Evolutionary conservation across 768 basidiomycete genomes (phyloP), one percentile per base, ranked within the genome.

Genomic region (Gymnopilus dilepis): DNA sequence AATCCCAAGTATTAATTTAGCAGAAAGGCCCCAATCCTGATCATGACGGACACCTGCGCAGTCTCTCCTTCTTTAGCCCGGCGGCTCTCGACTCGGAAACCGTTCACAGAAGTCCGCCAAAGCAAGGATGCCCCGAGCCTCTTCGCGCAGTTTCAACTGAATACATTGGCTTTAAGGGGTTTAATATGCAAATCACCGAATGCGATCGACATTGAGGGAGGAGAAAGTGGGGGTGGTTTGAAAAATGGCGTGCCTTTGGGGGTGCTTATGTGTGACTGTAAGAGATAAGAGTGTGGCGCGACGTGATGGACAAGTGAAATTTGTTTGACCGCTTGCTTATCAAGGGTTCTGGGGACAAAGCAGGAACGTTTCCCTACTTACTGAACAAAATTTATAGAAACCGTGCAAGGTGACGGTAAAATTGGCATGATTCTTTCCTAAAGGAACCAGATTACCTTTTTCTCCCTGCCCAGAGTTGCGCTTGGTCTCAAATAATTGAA

Each of bases 221-320:
- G 47, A 28, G 47, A 24, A 50, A 30, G 47, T 58, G 42, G 42
- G 34, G 19, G 47, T 40, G 19, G 41, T 41, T 56, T 30, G 17
- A 19, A 56, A 56, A 31, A 43, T 13, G 47, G 37, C 45, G 28
- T 30, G 47, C 28, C 43, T 56, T 42, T 40, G 45, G 45, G n/a
- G 34, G 57, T 58, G 50, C 47, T 58, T 58, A 58, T 50, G 47
- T 47, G 45, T 58, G 43, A 48, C 37, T 22, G 57, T n/a, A 24
- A 58, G 38, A 62, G 61, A 62, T 62, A 62, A 62, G 61, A 37
- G 56, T 43, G 42, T 55, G 43, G 53, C 43, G 59, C 59, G 52
- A 55, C 59, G 56, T 62, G 61, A 62, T 62, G 56, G 42, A 43
- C 42, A 34, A 28, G 56, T 31, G 26, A 53, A 62, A 53, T 45